Percentiles rank a stretch among this genome's conserved stretches.
phyloP scores from a whole-genome alignment of 495 filamentous ascomycete genomes.

The Daldinia vernicosa region DNA sequence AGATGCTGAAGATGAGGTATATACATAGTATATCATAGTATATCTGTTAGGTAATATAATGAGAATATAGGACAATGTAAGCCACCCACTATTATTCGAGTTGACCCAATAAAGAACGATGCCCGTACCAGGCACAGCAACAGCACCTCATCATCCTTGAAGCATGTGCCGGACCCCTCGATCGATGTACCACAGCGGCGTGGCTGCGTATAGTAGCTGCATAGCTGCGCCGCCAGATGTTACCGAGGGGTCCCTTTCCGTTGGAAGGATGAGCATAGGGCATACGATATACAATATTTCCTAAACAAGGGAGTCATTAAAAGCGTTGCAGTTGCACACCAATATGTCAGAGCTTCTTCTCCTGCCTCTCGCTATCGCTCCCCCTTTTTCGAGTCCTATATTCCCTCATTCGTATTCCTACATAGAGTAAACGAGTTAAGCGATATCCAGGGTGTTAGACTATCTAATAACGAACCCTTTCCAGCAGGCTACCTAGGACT shows the following conservation, averaged over 20 bases:
- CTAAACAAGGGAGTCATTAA: not conserved
- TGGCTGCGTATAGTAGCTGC: no score
- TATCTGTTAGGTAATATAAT: no score
- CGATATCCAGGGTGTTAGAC: not conserved
- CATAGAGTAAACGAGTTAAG: not conserved
- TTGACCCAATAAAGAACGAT: not conserved
- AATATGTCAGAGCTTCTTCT: not conserved
- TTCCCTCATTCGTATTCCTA: not conserved
- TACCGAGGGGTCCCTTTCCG: not conserved
- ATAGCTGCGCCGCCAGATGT: not conserved
- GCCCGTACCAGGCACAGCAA: not conserved
- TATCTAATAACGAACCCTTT: not conserved
- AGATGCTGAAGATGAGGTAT: no score
- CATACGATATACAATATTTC: not conserved
- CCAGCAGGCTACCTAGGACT: not conserved
- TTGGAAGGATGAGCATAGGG: not conserved
- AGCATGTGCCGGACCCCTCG: not conserved
- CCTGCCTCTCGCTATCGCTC: not conserved
- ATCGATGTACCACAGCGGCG: not conserved
- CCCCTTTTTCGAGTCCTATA: not conserved
- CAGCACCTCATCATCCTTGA: conserved; percentile 2
- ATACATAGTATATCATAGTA: no score
- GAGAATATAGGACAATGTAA: no score
- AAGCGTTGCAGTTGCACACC: not conserved
- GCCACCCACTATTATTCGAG: no score